phyloP scores from a whole-genome alignment of 208 protist species.

The Wallacemonas sp. region DNA sequence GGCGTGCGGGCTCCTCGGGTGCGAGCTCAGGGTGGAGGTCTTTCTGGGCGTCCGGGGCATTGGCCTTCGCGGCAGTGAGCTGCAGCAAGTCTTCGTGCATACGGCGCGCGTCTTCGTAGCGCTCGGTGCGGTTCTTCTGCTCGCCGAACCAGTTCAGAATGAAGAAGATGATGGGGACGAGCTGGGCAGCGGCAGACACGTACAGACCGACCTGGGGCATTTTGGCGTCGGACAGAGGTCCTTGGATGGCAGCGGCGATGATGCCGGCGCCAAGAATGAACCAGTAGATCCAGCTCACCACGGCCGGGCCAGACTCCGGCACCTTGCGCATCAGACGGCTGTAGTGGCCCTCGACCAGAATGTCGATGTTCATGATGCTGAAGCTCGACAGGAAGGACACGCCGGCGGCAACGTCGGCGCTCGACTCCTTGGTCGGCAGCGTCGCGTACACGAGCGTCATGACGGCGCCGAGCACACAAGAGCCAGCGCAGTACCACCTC shows the following conservation, averaged over 20 bases:
- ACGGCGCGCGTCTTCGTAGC: conserved; percentile 15
- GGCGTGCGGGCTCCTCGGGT: background rate
- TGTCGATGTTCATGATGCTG: conserved; percentile 28
- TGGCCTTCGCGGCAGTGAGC: background rate
- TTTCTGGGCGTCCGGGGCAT: background rate
- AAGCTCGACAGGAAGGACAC: conserved; percentile 23
- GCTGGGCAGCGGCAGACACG: conserved; percentile 23
- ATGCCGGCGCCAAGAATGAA: conserved; percentile 25
- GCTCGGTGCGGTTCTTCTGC: conserved; percentile 22
- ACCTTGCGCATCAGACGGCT: conserved; percentile 31
- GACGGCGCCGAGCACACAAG: conserved; percentile 17
- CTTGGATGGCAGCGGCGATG: conserved; percentile 20
- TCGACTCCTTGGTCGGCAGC: conserved; percentile 17
- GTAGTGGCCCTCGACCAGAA: conserved; percentile 41
- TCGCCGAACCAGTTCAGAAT: conserved; percentile 34
- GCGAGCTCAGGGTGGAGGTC: background rate
- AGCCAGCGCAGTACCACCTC: conserved; percentile 31
- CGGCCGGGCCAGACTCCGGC: conserved; percentile 19
- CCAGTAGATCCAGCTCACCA: conserved; percentile 50
- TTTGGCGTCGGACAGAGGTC: conserved; percentile 31
- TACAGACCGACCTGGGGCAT: conserved; percentile 22
- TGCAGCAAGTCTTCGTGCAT: background rate
- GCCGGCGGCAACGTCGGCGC: conserved; percentile 20
- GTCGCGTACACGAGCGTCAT: conserved; percentile 22
- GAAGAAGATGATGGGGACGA: conserved; percentile 16